Conservation (phyloP, 257 asterid genomes). For the Cordia subcordata region DNA sequence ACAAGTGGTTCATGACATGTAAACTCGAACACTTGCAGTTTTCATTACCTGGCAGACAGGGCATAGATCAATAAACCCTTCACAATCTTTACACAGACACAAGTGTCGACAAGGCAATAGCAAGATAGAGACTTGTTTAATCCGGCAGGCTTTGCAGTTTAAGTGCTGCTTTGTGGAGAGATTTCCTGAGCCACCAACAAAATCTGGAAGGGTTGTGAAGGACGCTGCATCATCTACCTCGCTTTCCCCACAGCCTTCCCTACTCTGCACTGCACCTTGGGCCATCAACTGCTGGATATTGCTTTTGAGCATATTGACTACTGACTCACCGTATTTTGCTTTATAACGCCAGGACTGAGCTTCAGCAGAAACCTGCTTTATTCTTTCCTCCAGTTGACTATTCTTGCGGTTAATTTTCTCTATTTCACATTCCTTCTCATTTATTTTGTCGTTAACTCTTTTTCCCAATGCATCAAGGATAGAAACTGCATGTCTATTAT, state of each 20-base stretch:
- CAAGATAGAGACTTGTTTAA: slow-evolving; percentile 35
- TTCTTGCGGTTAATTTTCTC: slow-evolving; percentile 55
- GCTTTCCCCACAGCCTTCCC: slow-evolving; percentile 73
- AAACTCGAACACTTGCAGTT: slow-evolving; percentile 64
- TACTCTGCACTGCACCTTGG: slow-evolving; percentile 36
- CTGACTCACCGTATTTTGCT: slow-evolving; percentile 71
- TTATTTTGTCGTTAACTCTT: slow-evolving; percentile 24
- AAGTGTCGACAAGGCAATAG: slow-evolving; percentile 66
- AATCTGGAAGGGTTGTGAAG: slow-evolving; percentile 34
- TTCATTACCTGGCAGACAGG: slow-evolving; percentile 68
- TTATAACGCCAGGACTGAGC: slow-evolving; percentile 74
- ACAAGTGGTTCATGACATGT: slow-evolving; percentile 34
- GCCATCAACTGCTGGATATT: slow-evolving; percentile 62
- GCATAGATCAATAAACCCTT: slow-evolving; percentile 44
- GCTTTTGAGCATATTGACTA: slow-evolving; percentile 42
- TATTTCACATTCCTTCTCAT: slow-evolving; percentile 56
- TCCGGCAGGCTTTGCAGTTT: slow-evolving; percentile 46
- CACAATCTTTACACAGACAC: slow-evolving; percentile 65
- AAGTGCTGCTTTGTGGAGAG: slow-evolving; percentile 11
- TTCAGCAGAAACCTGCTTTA: slow-evolving; percentile 57
- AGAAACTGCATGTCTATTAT: slow-evolving; percentile 49
- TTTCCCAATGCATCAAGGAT: slow-evolving; percentile 22
- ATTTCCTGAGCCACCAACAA: slow-evolving; percentile 19
- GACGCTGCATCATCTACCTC: slow-evolving; percentile 68
- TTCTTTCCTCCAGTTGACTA: slow-evolving; percentile 54